Percentiles rank a stretch among this genome's conserved stretches.
These are phyloP conservation scores for Blumeriella jaapii DNA, from an alignment of 2,329 filamentous ascomycete species.

Conservation along the genomic window DNA sequence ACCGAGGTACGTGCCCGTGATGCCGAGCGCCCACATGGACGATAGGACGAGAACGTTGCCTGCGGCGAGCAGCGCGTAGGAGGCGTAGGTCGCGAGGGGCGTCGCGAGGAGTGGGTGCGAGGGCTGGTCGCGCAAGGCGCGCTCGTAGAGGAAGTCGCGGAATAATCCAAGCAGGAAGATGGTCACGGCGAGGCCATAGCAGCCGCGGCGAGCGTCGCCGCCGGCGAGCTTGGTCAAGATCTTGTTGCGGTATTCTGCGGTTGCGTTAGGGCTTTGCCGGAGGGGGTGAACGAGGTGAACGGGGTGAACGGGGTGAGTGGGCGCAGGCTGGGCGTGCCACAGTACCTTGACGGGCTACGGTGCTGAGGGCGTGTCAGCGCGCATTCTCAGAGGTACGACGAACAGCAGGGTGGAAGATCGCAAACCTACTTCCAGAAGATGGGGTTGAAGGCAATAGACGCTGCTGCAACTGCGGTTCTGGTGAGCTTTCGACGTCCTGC, in stretches of 20 bases:
- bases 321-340: conserved; percentile 6
- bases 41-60: conserved; percentile 81
- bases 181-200: conserved; percentile 76
- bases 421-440: conserved; percentile 98
- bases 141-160: conserved; percentile 80
- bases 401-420: conserved; percentile 8
- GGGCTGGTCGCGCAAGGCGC: conserved; percentile 65
- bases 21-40: conserved; percentile 82
- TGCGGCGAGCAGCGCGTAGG: conserved; percentile 56
- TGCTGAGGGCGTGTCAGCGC: conserved; percentile 37
- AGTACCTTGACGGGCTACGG: conserved; percentile 71
- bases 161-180: conserved; percentile 90
- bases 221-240: conserved; percentile 78
- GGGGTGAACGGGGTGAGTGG: conserved; percentile 8
- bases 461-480: conserved; percentile 54
- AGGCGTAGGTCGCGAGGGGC: conserved; percentile 47
- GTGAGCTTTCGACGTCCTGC: conserved; percentile 14
- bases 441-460: conserved; percentile 85
- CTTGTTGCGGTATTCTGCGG: conserved; percentile 79
- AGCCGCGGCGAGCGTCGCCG: conserved; percentile 66
- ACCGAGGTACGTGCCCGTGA: conserved; percentile 92
- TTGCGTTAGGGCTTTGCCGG: conserved; percentile 10
- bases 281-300: too few relatives aligned
- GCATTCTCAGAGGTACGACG: neutral
- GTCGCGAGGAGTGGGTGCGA: conserved; percentile 60